Percentiles rank a stretch among this genome's conserved stretches.
Evolutionary conservation across 768 basidiomycete species (phyloP).

Genomic region (Fistulinella prunicolor): DNA sequence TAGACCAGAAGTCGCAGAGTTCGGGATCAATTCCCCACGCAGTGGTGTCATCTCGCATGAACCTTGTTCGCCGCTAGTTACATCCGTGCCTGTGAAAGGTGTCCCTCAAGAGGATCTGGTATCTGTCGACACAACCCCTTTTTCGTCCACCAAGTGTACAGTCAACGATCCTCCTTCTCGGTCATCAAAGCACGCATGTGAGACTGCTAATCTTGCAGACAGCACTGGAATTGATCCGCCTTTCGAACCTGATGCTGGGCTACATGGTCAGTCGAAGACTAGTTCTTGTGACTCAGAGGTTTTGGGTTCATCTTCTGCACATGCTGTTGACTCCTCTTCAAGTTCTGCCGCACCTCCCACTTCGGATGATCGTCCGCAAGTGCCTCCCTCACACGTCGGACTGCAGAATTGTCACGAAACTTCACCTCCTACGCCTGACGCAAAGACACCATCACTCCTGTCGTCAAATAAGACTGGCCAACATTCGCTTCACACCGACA

Average conservation of each 20-base stretch:
- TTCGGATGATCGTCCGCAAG: conserved; percentile 3
- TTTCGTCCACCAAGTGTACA: conserved; percentile 8
- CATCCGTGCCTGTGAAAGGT: conserved; percentile 4
- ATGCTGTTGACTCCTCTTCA: conserved; percentile 1
- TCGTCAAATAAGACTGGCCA: conserved; percentile 22
- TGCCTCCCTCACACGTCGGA: conserved; percentile 38
- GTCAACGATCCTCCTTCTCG: conserved; percentile 24
- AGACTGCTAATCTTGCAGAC: conserved; percentile 1
- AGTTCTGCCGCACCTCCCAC: background rate
- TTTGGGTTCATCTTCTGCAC: conserved; percentile 2
- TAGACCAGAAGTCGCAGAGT: conserved; percentile 1
- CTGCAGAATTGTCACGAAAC: conserved; percentile 34
- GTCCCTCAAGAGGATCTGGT: background rate
- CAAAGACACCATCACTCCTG: too few relatives aligned
- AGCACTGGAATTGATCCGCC: conserved; percentile 5
- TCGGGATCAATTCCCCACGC: conserved; percentile 16
- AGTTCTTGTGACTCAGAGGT: background rate
- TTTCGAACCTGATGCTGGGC: background rate
- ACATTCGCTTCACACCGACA: conserved; percentile 10
- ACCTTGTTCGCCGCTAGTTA: conserved; percentile 34
- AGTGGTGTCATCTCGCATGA: conserved; percentile 42
- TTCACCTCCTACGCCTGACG: too few relatives aligned
- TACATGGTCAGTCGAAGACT: conserved; percentile 2
- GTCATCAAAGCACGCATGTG: conserved; percentile 19
- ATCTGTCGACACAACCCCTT: conserved; percentile 3